Evolutionary conservation across 23 red algal genomes (phyloP).

Genomic region (Chondrus crispus): DNA sequence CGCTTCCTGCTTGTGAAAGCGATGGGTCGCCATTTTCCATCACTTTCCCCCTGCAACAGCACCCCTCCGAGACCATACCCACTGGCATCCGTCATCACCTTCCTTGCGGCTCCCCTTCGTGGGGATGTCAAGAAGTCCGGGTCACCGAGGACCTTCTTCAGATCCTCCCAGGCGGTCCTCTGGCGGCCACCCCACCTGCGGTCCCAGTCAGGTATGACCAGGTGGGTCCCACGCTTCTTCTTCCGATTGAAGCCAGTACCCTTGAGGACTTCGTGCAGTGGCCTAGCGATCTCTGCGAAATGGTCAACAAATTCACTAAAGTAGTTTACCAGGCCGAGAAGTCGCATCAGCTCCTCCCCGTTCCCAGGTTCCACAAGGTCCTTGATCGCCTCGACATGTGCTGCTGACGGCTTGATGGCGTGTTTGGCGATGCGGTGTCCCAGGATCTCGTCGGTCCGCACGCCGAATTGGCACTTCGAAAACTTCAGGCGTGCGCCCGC

Average conservation of each 20-base stretch:
- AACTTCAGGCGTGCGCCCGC: background rate
- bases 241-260: background rate
- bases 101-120: background rate
- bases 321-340: background rate
- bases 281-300: background rate
- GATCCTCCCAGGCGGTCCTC: background rate
- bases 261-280: background rate
- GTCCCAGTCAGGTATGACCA: background rate
- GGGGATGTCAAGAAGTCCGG: background rate
- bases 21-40: background rate
- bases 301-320: background rate
- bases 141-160: background rate
- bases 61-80: background rate
- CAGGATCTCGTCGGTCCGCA: background rate
- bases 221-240: background rate
- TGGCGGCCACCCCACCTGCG: background rate
- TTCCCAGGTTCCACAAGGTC: background rate
- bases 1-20: background rate
- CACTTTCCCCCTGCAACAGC: background rate
- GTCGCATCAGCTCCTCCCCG: background rate
- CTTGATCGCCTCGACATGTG: background rate
- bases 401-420: background rate
- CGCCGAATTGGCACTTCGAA: background rate
- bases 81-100: background rate
- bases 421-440: background rate